Conservation (phyloP, 352 stramenopile species). For the Phytophthora tentaculata region DNA sequence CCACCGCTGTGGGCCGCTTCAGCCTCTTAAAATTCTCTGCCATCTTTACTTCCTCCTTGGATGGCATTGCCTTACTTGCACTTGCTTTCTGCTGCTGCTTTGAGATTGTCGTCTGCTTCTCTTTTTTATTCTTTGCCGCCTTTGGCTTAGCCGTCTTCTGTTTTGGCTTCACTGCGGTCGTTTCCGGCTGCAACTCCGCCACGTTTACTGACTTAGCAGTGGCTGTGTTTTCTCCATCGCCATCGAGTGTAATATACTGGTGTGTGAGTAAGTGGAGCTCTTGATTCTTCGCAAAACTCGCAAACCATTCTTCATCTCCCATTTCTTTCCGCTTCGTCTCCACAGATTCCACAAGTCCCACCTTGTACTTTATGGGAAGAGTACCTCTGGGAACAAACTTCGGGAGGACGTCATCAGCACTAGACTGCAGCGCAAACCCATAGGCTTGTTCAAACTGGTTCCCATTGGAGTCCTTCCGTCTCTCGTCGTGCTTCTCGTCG, state of each 20-base stretch:
- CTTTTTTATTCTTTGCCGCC: neutral
- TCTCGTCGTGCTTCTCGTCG: slow-evolving; percentile 23
- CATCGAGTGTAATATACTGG: slow-evolving; percentile 17
- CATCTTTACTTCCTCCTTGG: neutral
- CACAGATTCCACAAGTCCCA: slow-evolving; percentile 5
- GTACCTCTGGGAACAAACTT: slow-evolving; percentile 26
- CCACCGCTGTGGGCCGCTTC: neutral
- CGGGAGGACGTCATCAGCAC: slow-evolving; percentile 17
- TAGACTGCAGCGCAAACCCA: slow-evolving; percentile 18
- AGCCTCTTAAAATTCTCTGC: neutral
- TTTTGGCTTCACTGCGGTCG: neutral
- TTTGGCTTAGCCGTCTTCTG: neutral
- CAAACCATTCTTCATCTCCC: slow-evolving; percentile 27
- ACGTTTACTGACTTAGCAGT: neutral
- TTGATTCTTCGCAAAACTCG: slow-evolving; percentile 26
- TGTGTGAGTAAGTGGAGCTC: slow-evolving; percentile 23
- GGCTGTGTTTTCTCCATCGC: neutral
- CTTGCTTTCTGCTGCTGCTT: neutral
- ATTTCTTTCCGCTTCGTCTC: slow-evolving; percentile 13
- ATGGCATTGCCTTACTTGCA: neutral
- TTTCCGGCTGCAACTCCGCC: neutral
- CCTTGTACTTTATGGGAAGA: slow-evolving; percentile 19
- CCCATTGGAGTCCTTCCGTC: slow-evolving; percentile 24
- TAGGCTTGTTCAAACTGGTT: slow-evolving; percentile 31
- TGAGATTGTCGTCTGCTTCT: neutral